Percentiles rank a stretch among this genome's conserved stretches.
These are phyloP conservation scores for Trichoderma orchidacearum DNA, from an alignment of 495 filamentous ascomycete genomes.

Conservation along the genomic window DNA sequence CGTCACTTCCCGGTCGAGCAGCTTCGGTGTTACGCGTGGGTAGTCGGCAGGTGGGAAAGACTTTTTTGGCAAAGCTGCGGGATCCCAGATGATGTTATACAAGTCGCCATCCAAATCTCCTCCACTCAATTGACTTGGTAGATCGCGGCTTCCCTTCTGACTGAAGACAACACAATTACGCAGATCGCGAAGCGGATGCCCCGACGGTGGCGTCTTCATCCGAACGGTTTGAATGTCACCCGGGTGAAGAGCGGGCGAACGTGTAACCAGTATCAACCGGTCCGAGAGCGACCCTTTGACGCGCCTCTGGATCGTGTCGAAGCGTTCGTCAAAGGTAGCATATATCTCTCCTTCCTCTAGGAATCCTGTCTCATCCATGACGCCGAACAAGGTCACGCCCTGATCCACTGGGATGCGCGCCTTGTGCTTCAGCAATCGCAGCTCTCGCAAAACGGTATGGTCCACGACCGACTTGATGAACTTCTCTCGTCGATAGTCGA, in stretches of 20 bases:
- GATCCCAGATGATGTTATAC: slow-evolving; percentile 63
- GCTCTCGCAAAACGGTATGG: slow-evolving; percentile 44
- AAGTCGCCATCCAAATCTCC: slow-evolving; percentile 76
- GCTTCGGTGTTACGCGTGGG: slow-evolving; percentile 33
- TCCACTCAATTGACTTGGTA: slow-evolving; percentile 63
- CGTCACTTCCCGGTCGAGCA: slow-evolving; percentile 41
- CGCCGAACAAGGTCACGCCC: slow-evolving; percentile 61
- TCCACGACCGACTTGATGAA: slow-evolving; percentile 56
- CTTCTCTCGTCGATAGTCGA: slow-evolving; percentile 48
- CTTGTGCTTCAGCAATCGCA: slow-evolving; percentile 62
- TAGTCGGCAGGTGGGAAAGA: slow-evolving; percentile 50
- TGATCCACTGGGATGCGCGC: slow-evolving; percentile 54
- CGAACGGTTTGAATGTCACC: slow-evolving; percentile 61
- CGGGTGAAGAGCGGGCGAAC: slow-evolving; percentile 59
- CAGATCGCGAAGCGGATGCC: slow-evolving; percentile 45
- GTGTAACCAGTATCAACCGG: slow-evolving; percentile 39
- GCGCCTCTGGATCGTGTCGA: slow-evolving; percentile 7
- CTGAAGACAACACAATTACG: slow-evolving; percentile 71
- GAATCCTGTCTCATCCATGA: slow-evolving; percentile 69
- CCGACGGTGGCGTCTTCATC: slow-evolving; percentile 32
- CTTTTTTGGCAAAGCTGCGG: slow-evolving; percentile 19
- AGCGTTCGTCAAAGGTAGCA: slow-evolving; percentile 27
- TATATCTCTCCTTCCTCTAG: slow-evolving; percentile 57
- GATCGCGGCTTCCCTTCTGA: slow-evolving; percentile 50
- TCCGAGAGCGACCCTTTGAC: slow-evolving; percentile 8